Evolutionary conservation across 164 flowering plant species (phyloP).

Genomic region (Magnolia sinica): DNA sequence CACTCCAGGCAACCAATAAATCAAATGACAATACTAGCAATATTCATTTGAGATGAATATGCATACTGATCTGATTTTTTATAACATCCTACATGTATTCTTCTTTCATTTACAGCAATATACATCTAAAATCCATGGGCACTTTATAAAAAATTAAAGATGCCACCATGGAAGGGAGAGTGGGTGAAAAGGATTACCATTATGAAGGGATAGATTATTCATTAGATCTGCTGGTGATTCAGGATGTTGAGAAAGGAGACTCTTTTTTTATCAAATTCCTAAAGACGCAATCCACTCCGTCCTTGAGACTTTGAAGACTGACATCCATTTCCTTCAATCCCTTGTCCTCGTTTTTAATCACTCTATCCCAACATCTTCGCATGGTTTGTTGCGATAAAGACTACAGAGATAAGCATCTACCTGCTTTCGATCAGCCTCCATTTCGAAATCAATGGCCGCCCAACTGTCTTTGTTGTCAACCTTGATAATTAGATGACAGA

Average conservation of each 20-base stretch:
- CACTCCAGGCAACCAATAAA: neutral
- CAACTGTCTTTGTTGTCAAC: constrained; percentile 22
- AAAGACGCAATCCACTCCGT: constrained; percentile 44
- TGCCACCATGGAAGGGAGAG: neutral
- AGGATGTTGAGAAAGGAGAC: constrained; percentile 39
- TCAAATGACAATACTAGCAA: neutral
- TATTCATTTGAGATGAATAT: neutral
- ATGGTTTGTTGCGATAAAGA: neutral
- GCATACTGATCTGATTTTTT: neutral
- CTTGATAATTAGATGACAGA: constrained; percentile 22
- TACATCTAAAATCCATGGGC: constrained; percentile 3
- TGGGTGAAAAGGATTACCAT: neutral
- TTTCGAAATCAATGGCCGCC: constrained; percentile 27
- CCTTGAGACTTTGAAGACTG: constrained; percentile 39
- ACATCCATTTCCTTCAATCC: constrained; percentile 49
- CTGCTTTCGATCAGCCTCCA: constrained; percentile 32
- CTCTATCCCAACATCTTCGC: constrained; percentile 17
- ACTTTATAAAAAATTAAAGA: constrained; percentile 1
- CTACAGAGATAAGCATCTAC: constrained; percentile 26
- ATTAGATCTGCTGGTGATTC: neutral
- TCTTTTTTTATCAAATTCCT: constrained; percentile 53
- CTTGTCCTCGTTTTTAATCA: constrained; percentile 14
- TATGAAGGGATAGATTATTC: neutral
- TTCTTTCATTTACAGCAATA: neutral
- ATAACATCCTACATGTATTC: neutral